Evolutionary conservation across 2,329 filamentous ascomycete species (phyloP).

Genomic region (Aspergillus thermomutatus): DNA sequence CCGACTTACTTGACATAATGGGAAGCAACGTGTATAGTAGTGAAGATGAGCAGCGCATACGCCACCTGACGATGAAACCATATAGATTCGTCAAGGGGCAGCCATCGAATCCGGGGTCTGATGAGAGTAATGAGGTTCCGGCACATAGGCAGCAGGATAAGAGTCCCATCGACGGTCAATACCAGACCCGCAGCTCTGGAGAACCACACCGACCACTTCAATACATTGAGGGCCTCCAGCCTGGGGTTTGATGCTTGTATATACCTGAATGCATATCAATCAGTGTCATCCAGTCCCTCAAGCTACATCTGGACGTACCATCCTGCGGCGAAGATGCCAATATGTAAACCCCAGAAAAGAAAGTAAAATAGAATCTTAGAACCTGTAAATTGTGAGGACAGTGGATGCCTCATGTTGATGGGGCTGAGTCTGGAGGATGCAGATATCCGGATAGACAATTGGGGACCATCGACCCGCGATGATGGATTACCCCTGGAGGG

Average conservation of each 20-base stretch:
- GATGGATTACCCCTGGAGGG: slow-evolving; percentile 3
- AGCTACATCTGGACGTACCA: slow-evolving; percentile 59
- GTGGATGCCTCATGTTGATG: slow-evolving; percentile 43
- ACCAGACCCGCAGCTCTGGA: slow-evolving; percentile 89
- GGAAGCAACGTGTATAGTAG: slow-evolving; percentile 67
- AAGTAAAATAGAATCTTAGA: slow-evolving; percentile 75
- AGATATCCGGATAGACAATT: slow-evolving; percentile 1
- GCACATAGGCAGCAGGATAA: slow-evolving; percentile 94
- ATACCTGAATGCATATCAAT: slow-evolving; percentile 57
- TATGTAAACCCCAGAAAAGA: slow-evolving; percentile 76
- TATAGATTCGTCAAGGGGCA: slow-evolving; percentile 92
- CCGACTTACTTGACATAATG: slow-evolving; percentile 87
- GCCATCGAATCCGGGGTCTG: slow-evolving; percentile 79
- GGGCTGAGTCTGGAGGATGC: slow-evolving; percentile 23
- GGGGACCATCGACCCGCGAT: slow-evolving; percentile 27
- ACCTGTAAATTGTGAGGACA: slow-evolving; percentile 59
- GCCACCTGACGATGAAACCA: slow-evolving; percentile 97
- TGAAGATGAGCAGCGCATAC: slow-evolving; percentile 82
- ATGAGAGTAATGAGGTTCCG: slow-evolving; percentile 81
- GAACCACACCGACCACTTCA: slow-evolving; percentile 90
- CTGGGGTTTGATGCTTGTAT: slow-evolving; percentile 68
- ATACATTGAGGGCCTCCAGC: slow-evolving; percentile 73
- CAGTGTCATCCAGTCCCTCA: neutral
- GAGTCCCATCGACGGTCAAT: slow-evolving; percentile 75
- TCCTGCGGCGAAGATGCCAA: slow-evolving; percentile 75